These are phyloP conservation scores for Russula lepida DNA, from an alignment of 768 basidiomycete genomes.

Conservation along the genomic window DNA sequence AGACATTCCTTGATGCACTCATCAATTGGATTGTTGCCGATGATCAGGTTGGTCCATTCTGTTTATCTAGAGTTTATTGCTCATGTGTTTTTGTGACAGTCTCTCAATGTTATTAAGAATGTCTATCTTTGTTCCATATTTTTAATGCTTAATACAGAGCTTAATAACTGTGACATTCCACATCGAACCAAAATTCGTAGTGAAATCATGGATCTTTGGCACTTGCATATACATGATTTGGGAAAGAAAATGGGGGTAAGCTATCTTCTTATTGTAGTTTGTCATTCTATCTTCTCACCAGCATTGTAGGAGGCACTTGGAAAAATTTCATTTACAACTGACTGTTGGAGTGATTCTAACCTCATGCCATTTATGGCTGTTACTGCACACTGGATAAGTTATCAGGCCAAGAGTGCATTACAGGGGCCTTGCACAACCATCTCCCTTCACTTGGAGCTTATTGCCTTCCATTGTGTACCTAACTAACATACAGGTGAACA, in stretches of 20 bases:
- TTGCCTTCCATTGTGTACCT: constrained; percentile 32
- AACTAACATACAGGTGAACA: constrained; percentile 33
- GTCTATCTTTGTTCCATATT: not conserved
- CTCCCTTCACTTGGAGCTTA: constrained; percentile 24
- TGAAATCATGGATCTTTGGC: not conserved
- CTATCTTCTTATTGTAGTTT: not conserved
- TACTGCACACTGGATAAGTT: constrained; percentile 29
- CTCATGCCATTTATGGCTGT: not conserved
- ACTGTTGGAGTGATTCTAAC: not conserved
- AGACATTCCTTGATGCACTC: not conserved
- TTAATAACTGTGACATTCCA: not conserved
- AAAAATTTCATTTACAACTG: not conserved
- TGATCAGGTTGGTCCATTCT: not conserved
- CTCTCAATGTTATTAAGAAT: not conserved
- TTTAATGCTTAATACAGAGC: not conserved
- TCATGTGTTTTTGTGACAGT: not conserved
- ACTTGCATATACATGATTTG: not conserved
- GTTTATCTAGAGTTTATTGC: not conserved
- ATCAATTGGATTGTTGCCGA: not conserved
- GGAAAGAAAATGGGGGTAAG: not conserved
- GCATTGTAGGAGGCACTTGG: not conserved
- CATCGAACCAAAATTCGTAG: not conserved
- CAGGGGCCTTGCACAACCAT: constrained; percentile 13
- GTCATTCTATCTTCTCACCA: too few species aligned
- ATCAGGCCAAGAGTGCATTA: not conserved